phyloP scores from a whole-genome alignment of 176 grass and related monocot species.

The Oryza nivara region DNA sequence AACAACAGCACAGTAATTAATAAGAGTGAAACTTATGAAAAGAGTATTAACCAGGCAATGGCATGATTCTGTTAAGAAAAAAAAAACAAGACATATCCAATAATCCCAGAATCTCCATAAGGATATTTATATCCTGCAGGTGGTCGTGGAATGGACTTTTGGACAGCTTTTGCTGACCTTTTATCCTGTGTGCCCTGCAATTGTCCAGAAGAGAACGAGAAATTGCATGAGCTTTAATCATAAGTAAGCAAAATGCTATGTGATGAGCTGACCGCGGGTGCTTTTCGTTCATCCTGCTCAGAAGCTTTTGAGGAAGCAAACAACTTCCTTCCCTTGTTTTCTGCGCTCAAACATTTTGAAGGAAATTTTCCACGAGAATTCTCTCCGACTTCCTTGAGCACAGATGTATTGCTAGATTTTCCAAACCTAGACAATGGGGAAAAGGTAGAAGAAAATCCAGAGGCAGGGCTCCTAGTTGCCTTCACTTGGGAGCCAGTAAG shows the following conservation, averaged over 20 bases:
- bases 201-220: slow-evolving; percentile 35
- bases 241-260: slow-evolving; percentile 8
- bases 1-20: slow-evolving; percentile 29
- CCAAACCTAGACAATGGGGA: slow-evolving; percentile 29
- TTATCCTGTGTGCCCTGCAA: slow-evolving; percentile 50
- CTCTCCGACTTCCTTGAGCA: slow-evolving; percentile 29
- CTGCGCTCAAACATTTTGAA: slow-evolving; percentile 26
- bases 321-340: slow-evolving; percentile 58
- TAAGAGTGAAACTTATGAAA: slow-evolving; percentile 18
- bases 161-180: slow-evolving; percentile 32
- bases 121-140: slow-evolving; percentile 77
- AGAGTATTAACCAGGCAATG: not conserved
- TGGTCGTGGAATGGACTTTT: slow-evolving; percentile 48
- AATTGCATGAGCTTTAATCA: slow-evolving; percentile 10
- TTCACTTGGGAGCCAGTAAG: slow-evolving; percentile 59
- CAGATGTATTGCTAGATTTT: slow-evolving; percentile 37
- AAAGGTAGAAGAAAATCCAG: not conserved
- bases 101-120: slow-evolving; percentile 39
- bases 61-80: slow-evolving; percentile 1
- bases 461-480: slow-evolving; percentile 35
- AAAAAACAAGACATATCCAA: not conserved
- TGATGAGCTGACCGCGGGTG: slow-evolving; percentile 36
- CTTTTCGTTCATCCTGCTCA: slow-evolving; percentile 39
- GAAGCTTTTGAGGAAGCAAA: slow-evolving; percentile 53
- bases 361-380: slow-evolving; percentile 47